Conservation (phyloP, 176 grass and related monocot genomes). For the Oryza longistaminata region DNA sequence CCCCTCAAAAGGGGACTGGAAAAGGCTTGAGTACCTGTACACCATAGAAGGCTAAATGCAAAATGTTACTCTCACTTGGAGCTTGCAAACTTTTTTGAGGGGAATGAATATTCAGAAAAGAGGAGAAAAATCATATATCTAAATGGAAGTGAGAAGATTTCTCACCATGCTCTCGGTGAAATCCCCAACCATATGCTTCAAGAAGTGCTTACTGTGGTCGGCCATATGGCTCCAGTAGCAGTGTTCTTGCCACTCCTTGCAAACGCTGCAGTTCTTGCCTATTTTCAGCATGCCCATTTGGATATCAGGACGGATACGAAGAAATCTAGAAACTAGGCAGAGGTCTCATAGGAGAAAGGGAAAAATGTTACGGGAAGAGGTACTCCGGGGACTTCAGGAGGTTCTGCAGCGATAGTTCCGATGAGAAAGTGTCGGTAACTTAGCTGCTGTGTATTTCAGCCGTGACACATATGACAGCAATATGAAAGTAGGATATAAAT, state of each 20-base stretch:
- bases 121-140: neutral
- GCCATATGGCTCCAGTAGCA: slow-evolving; percentile 55
- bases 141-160: neutral
- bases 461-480: no score
- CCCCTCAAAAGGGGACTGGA: no score
- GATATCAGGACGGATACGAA: neutral
- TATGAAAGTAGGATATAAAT: no score
- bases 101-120: no score
- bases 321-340: neutral
- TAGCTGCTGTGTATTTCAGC: no score
- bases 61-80: no score
- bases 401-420: neutral
- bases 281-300: neutral
- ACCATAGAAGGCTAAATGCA: no score
- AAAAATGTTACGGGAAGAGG: neutral
- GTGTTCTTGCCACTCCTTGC: slow-evolving; percentile 44
- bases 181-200: slow-evolving; percentile 38
- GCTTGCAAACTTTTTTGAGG: no score
- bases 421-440: neutral
- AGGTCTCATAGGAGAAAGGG: neutral
- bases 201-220: slow-evolving; percentile 50
- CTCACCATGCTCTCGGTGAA: slow-evolving; percentile 49
- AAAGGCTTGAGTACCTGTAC: no score
- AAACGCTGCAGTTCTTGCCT: slow-evolving; percentile 4
- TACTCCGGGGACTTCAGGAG: slow-evolving; percentile 5